These are phyloP conservation scores for Eurotiales sp. DNA, from an alignment of 2,329 filamentous ascomycete genomes.

Conservation along the genomic window DNA sequence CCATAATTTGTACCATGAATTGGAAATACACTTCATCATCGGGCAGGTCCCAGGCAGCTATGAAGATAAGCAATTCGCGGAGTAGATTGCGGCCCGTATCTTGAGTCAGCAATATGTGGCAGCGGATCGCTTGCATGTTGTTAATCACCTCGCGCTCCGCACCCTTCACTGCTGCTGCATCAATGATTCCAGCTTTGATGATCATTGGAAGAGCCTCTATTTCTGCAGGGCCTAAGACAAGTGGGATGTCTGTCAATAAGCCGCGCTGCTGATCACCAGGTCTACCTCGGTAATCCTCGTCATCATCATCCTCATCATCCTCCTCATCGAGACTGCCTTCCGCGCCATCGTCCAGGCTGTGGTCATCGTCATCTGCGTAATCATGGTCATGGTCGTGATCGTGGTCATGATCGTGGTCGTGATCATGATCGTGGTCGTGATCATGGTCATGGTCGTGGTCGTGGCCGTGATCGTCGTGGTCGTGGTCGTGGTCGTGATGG, in stretches of 20 bases:
- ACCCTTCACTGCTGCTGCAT: slow-evolving; percentile 68
- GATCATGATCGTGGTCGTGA: slow-evolving; percentile 34
- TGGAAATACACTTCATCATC: slow-evolving; percentile 95
- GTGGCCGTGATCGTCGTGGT: slow-evolving; percentile 39
- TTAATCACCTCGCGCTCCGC: slow-evolving; percentile 57
- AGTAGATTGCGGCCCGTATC: slow-evolving; percentile 88
- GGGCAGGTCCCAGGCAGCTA: slow-evolving; percentile 92
- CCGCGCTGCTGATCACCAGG: slow-evolving; percentile 61
- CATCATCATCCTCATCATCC: slow-evolving; percentile 52
- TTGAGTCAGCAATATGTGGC: slow-evolving; percentile 82
- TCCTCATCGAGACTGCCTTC: slow-evolving; percentile 44
- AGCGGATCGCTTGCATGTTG: slow-evolving; percentile 85
- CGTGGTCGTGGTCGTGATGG: slow-evolving; percentile 18
- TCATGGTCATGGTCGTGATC: slow-evolving; percentile 39
- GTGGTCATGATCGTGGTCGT: slow-evolving; percentile 39
- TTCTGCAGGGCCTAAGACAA: slow-evolving; percentile 89
- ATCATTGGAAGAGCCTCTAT: slow-evolving; percentile 98
- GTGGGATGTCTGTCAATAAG: slow-evolving; percentile 85
- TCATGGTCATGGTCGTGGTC: slow-evolving; percentile 37
- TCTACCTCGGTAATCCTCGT: slow-evolving; percentile 50
- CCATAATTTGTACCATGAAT: slow-evolving; percentile 92
- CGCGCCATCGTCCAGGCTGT: slow-evolving; percentile 39
- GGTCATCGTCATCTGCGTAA: background rate
- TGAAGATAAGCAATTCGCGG: slow-evolving; percentile 88
- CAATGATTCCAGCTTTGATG: slow-evolving; percentile 89